Base-by-base conservation (phyloP, 2,329 filamentous ascomycete genomes). In the Alternaria novae-zelandiae region DNA sequence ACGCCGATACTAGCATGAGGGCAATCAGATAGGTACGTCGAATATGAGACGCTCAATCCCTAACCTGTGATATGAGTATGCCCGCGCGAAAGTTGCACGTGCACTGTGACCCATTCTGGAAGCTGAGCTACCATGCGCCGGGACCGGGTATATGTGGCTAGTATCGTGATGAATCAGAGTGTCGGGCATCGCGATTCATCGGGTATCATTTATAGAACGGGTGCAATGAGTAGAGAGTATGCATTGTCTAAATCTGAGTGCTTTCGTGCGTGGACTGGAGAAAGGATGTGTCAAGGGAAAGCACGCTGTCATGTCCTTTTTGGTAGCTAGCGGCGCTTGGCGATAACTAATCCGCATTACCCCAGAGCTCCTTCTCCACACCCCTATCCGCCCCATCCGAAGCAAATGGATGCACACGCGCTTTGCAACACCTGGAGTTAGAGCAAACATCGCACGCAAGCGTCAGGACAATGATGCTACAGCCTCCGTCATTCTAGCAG, bases 321-420 rank as follows among this genome's bases (percentile, higher is more conserved):
- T 57, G 13, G 53, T 50, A 2, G n/a, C 32, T 59, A 62, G 59
- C 30, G 41, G 25, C 10, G 41, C 59, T 62, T 59, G 59, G 59
- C 59, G 57, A 43, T 13, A 26, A 49, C 41, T 49, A 58, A 51
- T 59, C 55, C 55, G 55, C 59, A 59, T 59, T 62, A 62, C 59
- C 59, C 59, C 59, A 62, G 59, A 59, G 15, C 47, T 51, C 47
- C 47, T 54, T 62, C 59, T 62, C 54, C 59, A 59, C 59, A 59
- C 59, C 49, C 59, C 59, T 49, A 43, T 7, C 41, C 47, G 41
- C 28, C 46, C 28, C 28, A 43, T 46, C 28, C 23, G 36, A n/a
- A n/a, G n/a, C n/a, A n/a, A n/a, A n/a, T n/a, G n/a, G n/a, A n/a
- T n/a, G n/a, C n/a, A n/a, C n/a, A n/a, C n/a, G n/a, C n/a, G n/a